phyloP scores from a whole-genome alignment of 495 filamentous ascomycete genomes.

The Penicillium bialowiezense region DNA sequence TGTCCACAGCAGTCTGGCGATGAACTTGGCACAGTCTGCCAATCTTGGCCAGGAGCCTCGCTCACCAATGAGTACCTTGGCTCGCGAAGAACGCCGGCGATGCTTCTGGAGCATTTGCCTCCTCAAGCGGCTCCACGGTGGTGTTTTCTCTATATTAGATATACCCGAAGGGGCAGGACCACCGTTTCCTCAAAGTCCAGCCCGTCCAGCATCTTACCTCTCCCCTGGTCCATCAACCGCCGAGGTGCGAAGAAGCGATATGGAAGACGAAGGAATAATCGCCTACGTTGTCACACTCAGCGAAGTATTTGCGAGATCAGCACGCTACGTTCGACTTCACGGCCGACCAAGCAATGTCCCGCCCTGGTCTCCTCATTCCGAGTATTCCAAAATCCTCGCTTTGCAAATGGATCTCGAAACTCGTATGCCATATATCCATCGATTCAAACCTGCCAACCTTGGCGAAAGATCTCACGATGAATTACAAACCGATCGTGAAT shows the following conservation, averaged over 20 bases:
- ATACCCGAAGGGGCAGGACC: conserved; percentile 33
- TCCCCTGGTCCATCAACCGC: conserved; percentile 18
- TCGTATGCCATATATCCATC: conserved; percentile 43
- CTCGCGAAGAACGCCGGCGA: conserved; percentile 42
- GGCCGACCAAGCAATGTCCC: conserved; percentile 42
- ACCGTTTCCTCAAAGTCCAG: conserved; percentile 33
- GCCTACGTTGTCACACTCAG: conserved; percentile 48
- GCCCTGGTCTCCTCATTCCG: conserved; percentile 49
- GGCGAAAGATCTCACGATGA: conserved; percentile 38
- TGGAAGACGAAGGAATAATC: conserved; percentile 43
- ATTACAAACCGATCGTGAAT: conserved; percentile 38
- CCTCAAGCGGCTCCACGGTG: conserved; percentile 44
- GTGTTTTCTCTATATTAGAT: conserved; percentile 40
- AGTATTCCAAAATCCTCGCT: conserved; percentile 46
- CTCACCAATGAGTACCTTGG: conserved; percentile 8
- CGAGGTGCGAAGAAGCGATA: conserved; percentile 23
- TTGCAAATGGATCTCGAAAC: conserved; percentile 50
- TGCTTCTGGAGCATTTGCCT: conserved; percentile 52
- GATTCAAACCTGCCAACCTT: conserved; percentile 45
- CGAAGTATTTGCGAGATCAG: conserved; percentile 42
- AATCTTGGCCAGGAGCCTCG: conserved; percentile 37
- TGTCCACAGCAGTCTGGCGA: conserved; percentile 46
- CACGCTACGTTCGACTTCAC: conserved; percentile 43
- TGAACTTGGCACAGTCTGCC: conserved; percentile 45
- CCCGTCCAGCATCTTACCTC: conserved; percentile 19